These are phyloP conservation scores for Russula dissimulans DNA, from an alignment of 768 basidiomycete genomes.

Conservation along the genomic window DNA sequence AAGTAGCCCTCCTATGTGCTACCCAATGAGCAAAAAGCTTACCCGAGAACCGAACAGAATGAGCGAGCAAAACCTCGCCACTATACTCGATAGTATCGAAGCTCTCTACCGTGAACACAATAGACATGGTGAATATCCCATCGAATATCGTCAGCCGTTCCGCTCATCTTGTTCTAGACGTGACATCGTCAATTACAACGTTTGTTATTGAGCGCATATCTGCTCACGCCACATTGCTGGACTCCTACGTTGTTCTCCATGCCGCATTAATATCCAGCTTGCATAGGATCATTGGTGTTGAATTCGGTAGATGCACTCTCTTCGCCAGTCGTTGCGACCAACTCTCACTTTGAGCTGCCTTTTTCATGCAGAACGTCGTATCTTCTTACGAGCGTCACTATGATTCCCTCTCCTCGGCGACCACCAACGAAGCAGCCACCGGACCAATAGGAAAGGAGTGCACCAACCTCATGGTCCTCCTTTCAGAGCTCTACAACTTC, in stretches of 20 bases:
- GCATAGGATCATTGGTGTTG: constrained; percentile 73
- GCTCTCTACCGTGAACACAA: constrained; percentile 66
- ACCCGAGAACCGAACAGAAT: constrained; percentile 39
- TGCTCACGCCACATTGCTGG: constrained; percentile 69
- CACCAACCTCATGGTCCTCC: constrained; percentile 76
- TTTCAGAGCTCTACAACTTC: constrained; percentile 94
- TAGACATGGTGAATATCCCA: constrained; percentile 53
- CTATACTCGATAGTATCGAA: constrained; percentile 66
- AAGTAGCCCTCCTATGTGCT: constrained; percentile 38
- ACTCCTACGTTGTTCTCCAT: constrained; percentile 83
- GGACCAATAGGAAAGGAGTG: constrained; percentile 70
- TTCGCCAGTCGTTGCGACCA: background rate
- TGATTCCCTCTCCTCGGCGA: constrained; percentile 22
- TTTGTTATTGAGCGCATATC: constrained; percentile 75
- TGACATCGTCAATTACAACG: constrained; percentile 67
- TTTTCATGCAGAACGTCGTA: constrained; percentile 69
- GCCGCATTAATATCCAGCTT: constrained; percentile 77
- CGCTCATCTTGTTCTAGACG: constrained; percentile 35
- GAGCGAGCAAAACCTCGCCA: constrained; percentile 82
- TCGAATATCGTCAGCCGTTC: background rate
- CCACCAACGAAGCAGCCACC: constrained; percentile 16
- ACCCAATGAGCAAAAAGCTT: background rate
- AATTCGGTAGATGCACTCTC: constrained; percentile 60
- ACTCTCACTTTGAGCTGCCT: constrained; percentile 47
- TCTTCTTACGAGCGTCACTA: constrained; percentile 57